These are phyloP conservation scores for Phytophthora tubulina DNA, from an alignment of 352 stramenopile genomes.

Conservation along the genomic window DNA sequence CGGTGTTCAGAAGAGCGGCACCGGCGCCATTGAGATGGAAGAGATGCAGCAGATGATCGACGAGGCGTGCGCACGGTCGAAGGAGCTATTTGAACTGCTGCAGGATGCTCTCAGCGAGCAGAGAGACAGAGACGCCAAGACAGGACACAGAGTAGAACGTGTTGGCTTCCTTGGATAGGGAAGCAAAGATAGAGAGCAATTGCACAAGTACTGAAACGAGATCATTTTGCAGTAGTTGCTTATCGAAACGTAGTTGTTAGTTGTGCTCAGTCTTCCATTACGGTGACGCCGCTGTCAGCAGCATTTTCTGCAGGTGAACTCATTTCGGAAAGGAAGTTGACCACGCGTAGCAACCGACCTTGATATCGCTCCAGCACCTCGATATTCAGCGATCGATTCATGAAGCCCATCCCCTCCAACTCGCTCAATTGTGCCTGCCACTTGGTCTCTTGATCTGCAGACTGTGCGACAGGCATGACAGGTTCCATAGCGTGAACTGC, in stretches of 20 bases:
- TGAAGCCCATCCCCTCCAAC: slow-evolving; percentile 80
- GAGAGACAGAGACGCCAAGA: slow-evolving; percentile 52
- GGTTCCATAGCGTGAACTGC: slow-evolving; percentile 82
- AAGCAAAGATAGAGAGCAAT: slow-evolving; percentile 12
- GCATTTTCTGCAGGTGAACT: slow-evolving; percentile 9
- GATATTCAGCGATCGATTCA: slow-evolving; percentile 69
- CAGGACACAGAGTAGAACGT: slow-evolving; percentile 63
- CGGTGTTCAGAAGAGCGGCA: slow-evolving; percentile 80
- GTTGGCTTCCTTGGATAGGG: slow-evolving; percentile 72
- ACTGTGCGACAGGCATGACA: slow-evolving; percentile 61
- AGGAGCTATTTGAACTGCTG: slow-evolving; percentile 72
- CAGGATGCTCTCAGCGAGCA: slow-evolving; percentile 61
- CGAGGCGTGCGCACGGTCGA: slow-evolving; percentile 68
- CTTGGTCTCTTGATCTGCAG: slow-evolving; percentile 59
- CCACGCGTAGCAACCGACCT: slow-evolving; percentile 79
- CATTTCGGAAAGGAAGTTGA: slow-evolving; percentile 87
- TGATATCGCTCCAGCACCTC: slow-evolving; percentile 84
- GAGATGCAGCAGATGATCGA: slow-evolving; percentile 88
- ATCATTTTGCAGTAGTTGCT: slow-evolving; percentile 13
- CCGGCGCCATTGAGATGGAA: slow-evolving; percentile 71
- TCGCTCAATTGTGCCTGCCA: slow-evolving; percentile 75
- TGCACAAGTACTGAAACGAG: neutral
- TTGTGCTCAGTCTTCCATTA: slow-evolving; percentile 55
- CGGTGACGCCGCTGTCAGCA: slow-evolving; percentile 29
- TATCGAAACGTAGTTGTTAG: neutral